phyloP scores from a whole-genome alignment of 176 grass and related monocot species.

The Puccinellia tenuiflora region DNA sequence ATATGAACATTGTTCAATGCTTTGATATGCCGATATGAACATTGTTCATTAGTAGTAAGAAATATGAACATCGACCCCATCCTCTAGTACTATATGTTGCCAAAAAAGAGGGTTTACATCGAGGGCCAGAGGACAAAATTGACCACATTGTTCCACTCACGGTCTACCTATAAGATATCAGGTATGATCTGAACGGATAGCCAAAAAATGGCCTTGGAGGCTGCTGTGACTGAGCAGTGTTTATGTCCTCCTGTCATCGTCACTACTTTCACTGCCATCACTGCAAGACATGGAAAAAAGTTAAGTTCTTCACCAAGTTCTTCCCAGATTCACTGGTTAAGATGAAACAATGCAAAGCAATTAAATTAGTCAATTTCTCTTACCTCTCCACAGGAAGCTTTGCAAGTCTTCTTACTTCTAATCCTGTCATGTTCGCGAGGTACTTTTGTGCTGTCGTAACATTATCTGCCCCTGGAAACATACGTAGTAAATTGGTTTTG shows the following conservation, averaged over 20 bases:
- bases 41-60: background rate
- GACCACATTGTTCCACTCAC: slow-evolving; percentile 14
- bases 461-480: slow-evolving; percentile 64
- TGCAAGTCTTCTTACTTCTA: slow-evolving; percentile 89
- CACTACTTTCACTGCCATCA: slow-evolving; percentile 78
- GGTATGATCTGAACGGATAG: background rate
- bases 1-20: background rate
- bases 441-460: slow-evolving; percentile 73
- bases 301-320: too few species aligned
- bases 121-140: slow-evolving; percentile 28
- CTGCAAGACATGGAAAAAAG: slow-evolving; percentile 34
- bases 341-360: background rate
- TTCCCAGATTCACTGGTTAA: background rate
- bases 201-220: background rate
- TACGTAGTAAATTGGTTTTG: background rate
- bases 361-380: background rate
- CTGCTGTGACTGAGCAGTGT: background rate
- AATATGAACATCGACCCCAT: slow-evolving; percentile 13
- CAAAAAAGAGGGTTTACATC: slow-evolving; percentile 33
- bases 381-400: slow-evolving; percentile 93
- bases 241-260: slow-evolving; percentile 53
- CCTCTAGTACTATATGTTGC: slow-evolving; percentile 23
- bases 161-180: slow-evolving; percentile 21
- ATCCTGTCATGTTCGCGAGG: slow-evolving; percentile 72
- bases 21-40: background rate